Evolutionary conservation across 2,329 filamentous ascomycete genomes (phyloP), one percentile per base, ranked within the genome.

Genomic region (Ceratocystis colombiana): DNA sequence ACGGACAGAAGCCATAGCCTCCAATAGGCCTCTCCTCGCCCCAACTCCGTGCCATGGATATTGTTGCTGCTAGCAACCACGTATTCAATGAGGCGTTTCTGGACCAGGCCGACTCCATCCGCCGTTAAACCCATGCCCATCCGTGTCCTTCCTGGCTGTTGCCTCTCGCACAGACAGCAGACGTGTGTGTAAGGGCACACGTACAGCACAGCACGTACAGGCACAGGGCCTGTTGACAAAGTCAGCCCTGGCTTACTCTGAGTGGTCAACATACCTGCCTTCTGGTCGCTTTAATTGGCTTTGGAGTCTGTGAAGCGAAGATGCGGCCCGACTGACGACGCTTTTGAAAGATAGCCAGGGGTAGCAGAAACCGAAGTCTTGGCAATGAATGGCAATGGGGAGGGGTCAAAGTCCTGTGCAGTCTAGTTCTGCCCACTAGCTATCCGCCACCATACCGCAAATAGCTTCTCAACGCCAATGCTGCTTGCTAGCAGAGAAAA

Each of bases 41-140:
- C 22, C 20, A 15, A 53, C 22, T 12, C 22, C 2, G 28, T 59
- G 17, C 28, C 55, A 7, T 37, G 12, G 2, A 59, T 17, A 30
- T 17, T 59, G 55, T 59, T 59, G 55, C 55, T 59, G 55, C 22
- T n/a, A 25, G 28, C 55, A 59, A 59, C 55, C 55, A n/a, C 55
- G 15, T 37, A 59, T 8, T 20, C 55, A 10, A 30, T 59, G 55
- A 33, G 55, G 55, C 28, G 55, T 59, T 59, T 59, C 28, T 30
- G 37, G 55, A 59, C n/a, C 17, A 59, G 33, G 55, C 12, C 33
- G 53, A 57, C 30, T 8, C 10, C 10, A 37, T 57, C 25, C 53
- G 33, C 28, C 15, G 55, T 37, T 30, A 37, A 15, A 59, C 33
- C 55, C 55, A 59, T 59, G 55, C 30, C 53, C 55, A 53, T 53